phyloP scores from a whole-genome alignment of 2,329 filamentous ascomycete genomes.

The Sordariomycetes sp. region DNA sequence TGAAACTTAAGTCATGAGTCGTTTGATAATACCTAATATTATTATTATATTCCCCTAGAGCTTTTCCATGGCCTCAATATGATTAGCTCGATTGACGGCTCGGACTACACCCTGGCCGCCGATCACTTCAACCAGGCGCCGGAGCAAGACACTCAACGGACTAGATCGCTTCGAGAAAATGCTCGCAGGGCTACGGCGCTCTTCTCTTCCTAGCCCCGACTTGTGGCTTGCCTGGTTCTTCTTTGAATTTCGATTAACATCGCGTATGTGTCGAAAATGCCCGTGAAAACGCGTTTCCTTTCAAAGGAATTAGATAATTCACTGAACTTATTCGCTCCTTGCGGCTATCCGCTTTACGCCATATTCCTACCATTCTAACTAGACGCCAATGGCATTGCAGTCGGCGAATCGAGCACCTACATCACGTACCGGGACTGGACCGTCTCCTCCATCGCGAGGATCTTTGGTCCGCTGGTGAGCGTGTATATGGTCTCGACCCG shows the following conservation, averaged over 20 bases:
- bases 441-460: slow-evolving; percentile 22
- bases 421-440: slow-evolving; percentile 21
- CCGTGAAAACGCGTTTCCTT: background rate
- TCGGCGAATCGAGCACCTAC: slow-evolving; percentile 11
- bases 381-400: slow-evolving; percentile 20
- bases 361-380: slow-evolving; percentile 31
- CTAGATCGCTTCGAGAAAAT: slow-evolving; percentile 1
- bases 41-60: slow-evolving; percentile 1
- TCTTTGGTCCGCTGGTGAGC: slow-evolving; percentile 23
- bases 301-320: background rate
- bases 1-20: no score
- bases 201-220: slow-evolving; percentile 18
- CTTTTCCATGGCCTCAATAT: slow-evolving; percentile 27
- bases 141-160: background rate
- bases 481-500: slow-evolving; percentile 19
- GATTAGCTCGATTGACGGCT: slow-evolving; percentile 24
- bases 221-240: slow-evolving; percentile 21
- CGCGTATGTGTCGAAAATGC: slow-evolving; percentile 15
- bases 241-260: slow-evolving; percentile 31
- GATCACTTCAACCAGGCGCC: slow-evolving; percentile 9
- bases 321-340: background rate
- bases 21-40: no score
- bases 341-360: slow-evolving; percentile 23
- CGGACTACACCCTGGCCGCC: slow-evolving; percentile 18
- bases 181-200: slow-evolving; percentile 15